These are phyloP conservation scores for Ganoderma lingzhi DNA, from an alignment of 1,284 basidiomycete genomes.

Conservation along the genomic window DNA sequence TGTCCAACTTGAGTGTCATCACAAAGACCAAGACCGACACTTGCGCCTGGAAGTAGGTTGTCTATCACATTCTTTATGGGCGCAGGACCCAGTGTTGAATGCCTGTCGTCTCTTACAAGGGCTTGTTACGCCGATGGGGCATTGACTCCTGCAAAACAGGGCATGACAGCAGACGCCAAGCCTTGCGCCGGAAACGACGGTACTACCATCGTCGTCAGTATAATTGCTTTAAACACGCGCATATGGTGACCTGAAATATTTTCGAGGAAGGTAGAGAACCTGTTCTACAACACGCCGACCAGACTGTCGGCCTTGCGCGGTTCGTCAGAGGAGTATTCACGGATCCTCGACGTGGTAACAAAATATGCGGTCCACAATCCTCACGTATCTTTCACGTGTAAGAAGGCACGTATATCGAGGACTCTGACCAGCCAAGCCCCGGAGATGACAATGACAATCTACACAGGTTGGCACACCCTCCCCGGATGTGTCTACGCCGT, in stretches of 20 bases:
- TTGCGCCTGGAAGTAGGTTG: slow-evolving; percentile 89
- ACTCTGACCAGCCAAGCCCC: background rate
- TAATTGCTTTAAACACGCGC: slow-evolving; percentile 35
- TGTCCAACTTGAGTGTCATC: slow-evolving; percentile 87
- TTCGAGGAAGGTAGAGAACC: slow-evolving; percentile 81
- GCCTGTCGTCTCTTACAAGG: slow-evolving; percentile 50
- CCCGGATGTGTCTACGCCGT: slow-evolving; percentile 87
- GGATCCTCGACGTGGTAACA: slow-evolving; percentile 93
- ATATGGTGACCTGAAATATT: slow-evolving; percentile 3
- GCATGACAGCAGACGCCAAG: slow-evolving; percentile 78
- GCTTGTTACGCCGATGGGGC: slow-evolving; percentile 83
- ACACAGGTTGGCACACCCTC: slow-evolving; percentile 73
- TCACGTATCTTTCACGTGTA: slow-evolving; percentile 88
- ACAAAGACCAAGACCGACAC: slow-evolving; percentile 87
- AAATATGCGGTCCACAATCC: slow-evolving; percentile 96
- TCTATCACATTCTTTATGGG: background rate
- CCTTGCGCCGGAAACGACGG: slow-evolving; percentile 96
- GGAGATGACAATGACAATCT: background rate
- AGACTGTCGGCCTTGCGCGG: slow-evolving; percentile 89
- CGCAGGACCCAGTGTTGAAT: background rate
- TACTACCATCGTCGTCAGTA: slow-evolving; percentile 81
- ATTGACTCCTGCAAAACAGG: slow-evolving; percentile 74
- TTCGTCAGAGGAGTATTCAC: slow-evolving; percentile 91
- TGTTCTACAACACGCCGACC: slow-evolving; percentile 95
- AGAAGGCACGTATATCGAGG: slow-evolving; percentile 67